Conservation (phyloP, 108 stramenopile genomes). For the Fragilaria crotonensis region DNA sequence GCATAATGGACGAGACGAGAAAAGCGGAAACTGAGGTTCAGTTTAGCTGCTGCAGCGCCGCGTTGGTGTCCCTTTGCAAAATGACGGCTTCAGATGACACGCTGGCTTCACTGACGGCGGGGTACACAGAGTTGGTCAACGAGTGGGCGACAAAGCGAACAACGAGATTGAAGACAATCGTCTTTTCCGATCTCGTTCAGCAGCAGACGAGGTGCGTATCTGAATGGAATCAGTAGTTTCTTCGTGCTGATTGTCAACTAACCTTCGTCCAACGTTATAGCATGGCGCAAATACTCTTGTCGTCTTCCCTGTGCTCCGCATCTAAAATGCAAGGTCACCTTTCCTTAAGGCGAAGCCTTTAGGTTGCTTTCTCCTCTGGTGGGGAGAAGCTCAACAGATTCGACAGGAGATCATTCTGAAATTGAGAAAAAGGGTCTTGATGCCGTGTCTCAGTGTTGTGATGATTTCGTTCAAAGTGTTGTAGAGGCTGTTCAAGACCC, state of each 20-base stretch:
- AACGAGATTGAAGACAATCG: conserved; percentile 38
- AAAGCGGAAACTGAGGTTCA: conserved; percentile 39
- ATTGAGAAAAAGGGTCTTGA: conserved; percentile 9
- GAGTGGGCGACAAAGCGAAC: conserved; percentile 73
- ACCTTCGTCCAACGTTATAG: too few relatives aligned
- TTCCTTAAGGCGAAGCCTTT: conserved; percentile 61
- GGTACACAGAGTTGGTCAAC: conserved; percentile 29
- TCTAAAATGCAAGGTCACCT: conserved; percentile 39
- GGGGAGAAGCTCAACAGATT: not conserved
- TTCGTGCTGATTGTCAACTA: too few relatives aligned
- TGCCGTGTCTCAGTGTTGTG: not conserved
- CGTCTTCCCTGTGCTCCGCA: conserved; percentile 32
- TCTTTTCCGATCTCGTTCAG: conserved; percentile 63
- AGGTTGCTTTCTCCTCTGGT: conserved; percentile 37
- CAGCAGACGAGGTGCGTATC: conserved; percentile 28
- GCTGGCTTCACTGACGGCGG: conserved; percentile 15
- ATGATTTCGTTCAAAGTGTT: not conserved
- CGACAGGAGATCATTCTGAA: not conserved
- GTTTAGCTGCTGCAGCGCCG: conserved; percentile 45
- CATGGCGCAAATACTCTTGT: conserved; percentile 30
- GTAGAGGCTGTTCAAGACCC: conserved; percentile 26
- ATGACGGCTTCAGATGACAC: conserved; percentile 28
- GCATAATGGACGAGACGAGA: conserved; percentile 34
- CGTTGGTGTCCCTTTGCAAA: conserved; percentile 37
- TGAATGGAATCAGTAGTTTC: too few relatives aligned